Evolutionary conservation across 768 basidiomycete species (phyloP).

Genomic region (Lentinula lateritia): DNA sequence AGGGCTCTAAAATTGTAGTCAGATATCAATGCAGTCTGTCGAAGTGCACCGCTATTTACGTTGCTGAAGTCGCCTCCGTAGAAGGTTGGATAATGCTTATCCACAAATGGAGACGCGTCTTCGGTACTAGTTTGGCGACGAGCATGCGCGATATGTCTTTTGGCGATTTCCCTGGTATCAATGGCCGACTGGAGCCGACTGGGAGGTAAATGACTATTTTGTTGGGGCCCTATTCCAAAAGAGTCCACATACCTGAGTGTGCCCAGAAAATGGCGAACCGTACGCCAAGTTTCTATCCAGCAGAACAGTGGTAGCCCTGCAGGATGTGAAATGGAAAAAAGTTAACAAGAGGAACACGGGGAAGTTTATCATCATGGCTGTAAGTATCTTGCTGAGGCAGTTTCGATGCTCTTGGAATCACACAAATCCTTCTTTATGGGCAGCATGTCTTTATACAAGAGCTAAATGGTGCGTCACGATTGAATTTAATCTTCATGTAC

Average conservation of each 20-base stretch:
- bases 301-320: constrained; percentile 14
- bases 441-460: not conserved
- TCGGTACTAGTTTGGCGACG: constrained; percentile 26
- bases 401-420: not conserved
- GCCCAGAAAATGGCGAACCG: constrained; percentile 30
- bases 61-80: constrained; percentile 45
- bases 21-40: not conserved
- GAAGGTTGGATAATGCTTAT: constrained; percentile 46
- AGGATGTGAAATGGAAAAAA: constrained; percentile 1
- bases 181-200: constrained; percentile 38
- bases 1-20: constrained; percentile 24
- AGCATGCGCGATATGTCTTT: constrained; percentile 26
- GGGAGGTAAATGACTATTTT: not conserved
- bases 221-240: not conserved
- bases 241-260: constrained; percentile 22
- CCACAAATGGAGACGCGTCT: constrained; percentile 32
- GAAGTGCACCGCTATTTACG: constrained; percentile 19
- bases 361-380: not conserved
- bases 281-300: constrained; percentile 37
- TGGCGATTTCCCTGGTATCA: constrained; percentile 29
- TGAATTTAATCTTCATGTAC: not conserved
- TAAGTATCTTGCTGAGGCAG: not conserved
- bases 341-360: constrained; percentile 6
- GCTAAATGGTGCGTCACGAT: not conserved
- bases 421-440: not conserved